Percentiles rank a stretch among this genome's conserved stretches.
These are phyloP conservation scores for Conoideocrella luteorostrata DNA, from an alignment of 2,329 filamentous ascomycete species.

Conservation along the genomic window DNA sequence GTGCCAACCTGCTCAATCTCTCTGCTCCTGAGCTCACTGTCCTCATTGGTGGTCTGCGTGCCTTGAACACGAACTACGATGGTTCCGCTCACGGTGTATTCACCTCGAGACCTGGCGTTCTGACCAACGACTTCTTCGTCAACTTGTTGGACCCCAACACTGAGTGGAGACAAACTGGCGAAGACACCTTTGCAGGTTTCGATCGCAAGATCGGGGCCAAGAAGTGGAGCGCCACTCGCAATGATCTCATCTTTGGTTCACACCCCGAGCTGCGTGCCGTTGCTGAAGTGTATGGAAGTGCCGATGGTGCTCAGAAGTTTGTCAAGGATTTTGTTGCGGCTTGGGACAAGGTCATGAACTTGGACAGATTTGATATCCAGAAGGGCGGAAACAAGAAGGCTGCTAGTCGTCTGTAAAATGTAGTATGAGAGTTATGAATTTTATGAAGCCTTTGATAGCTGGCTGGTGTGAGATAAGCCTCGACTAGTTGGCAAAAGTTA, in stretches of 20 bases:
- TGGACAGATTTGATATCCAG: conserved; percentile 61
- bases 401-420: conserved; percentile 12
- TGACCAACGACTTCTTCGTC: conserved; percentile 78
- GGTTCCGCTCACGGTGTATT: conserved; percentile 61
- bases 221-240: conserved; percentile 65
- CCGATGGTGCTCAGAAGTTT: conserved; percentile 57
- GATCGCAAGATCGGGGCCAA: conserved; percentile 59
- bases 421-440: conserved; percentile 1
- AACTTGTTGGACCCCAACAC: conserved; percentile 66
- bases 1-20: conserved; percentile 63
- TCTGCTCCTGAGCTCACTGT: conserved; percentile 65
- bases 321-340: conserved; percentile 64
- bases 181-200: conserved; percentile 55
- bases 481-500: too few relatives aligned
- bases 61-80: conserved; percentile 64
- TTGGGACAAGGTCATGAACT: conserved; percentile 70
- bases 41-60: conserved; percentile 65
- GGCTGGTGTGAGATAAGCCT: too few relatives aligned
- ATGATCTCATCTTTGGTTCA: conserved; percentile 66
- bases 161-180: conserved; percentile 46
- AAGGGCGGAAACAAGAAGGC: conserved; percentile 10
- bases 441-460: too few relatives aligned
- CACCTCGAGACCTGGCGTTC: conserved; percentile 58
- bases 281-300: conserved; percentile 60
- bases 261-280: conserved; percentile 67